phyloP scores from a whole-genome alignment of 805 yeast species.

The Saturnispora sekii region DNA sequence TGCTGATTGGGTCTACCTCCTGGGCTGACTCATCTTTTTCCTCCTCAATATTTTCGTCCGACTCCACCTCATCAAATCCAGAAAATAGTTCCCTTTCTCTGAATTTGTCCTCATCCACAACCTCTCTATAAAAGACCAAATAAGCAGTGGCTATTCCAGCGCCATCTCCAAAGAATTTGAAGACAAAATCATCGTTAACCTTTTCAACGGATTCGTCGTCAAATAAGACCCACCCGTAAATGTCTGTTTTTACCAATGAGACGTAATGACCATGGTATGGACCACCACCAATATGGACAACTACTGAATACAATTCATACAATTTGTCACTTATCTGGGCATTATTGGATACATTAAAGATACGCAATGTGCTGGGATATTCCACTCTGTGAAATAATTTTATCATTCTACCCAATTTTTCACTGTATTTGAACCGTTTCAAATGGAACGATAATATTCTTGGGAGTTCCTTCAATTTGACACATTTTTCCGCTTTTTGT shows the following conservation, averaged over 20 bases:
- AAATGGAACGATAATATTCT: slow-evolving; percentile 72
- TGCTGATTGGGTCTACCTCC: background rate
- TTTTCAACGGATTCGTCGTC: slow-evolving; percentile 94
- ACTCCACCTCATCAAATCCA: slow-evolving; percentile 20
- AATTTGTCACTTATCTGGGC: slow-evolving; percentile 42
- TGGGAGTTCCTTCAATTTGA: slow-evolving; percentile 71
- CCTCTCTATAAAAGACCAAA: slow-evolving; percentile 67
- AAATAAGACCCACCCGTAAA: slow-evolving; percentile 81
- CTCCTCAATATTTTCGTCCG: background rate
- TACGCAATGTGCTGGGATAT: slow-evolving; percentile 64
- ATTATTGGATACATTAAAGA: slow-evolving; percentile 59
- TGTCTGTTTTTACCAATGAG: slow-evolving; percentile 66
- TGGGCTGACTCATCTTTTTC: background rate
- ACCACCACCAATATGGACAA: slow-evolving; percentile 94
- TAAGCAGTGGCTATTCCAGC: slow-evolving; percentile 89
- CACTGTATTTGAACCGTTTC: slow-evolving; percentile 88
- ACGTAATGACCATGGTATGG: slow-evolving; percentile 98
- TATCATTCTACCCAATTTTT: slow-evolving; percentile 67
- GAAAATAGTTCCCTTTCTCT: slow-evolving; percentile 21
- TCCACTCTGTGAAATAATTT: slow-evolving; percentile 79
- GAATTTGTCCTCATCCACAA: slow-evolving; percentile 32
- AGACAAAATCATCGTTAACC: slow-evolving; percentile 74
- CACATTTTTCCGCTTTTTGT: slow-evolving; percentile 90
- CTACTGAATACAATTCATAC: slow-evolving; percentile 77
- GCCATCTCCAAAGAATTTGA: slow-evolving; percentile 79